phyloP scores from a whole-genome alignment of 768 basidiomycete species.

The Termitomyces sp. region DNA sequence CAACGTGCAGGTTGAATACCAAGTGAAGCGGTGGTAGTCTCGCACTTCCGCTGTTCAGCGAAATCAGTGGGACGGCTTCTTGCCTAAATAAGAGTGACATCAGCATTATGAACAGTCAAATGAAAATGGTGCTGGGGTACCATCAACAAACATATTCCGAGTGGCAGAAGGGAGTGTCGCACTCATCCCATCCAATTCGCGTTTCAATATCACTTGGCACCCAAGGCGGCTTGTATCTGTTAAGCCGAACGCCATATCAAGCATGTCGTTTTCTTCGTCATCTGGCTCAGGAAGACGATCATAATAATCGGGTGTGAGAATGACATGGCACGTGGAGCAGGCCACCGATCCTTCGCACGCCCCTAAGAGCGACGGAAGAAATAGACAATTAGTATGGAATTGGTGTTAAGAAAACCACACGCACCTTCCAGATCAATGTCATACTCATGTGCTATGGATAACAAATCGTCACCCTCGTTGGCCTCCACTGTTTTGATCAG shows the following conservation, averaged over 20 bases:
- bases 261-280: conserved; percentile 98
- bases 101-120: not conserved
- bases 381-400: not conserved
- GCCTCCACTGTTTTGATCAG: conserved; percentile 87
- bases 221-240: conserved; percentile 89
- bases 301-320: conserved; percentile 77
- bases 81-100: not conserved
- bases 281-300: conserved; percentile 89
- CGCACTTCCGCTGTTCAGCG: not conserved
- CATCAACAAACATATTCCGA: conserved; percentile 97
- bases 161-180: conserved; percentile 89
- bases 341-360: conserved; percentile 97
- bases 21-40: not conserved
- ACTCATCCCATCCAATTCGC: conserved; percentile 79
- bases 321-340: conserved; percentile 97
- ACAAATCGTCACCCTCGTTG: conserved; percentile 90
- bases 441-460: conserved; percentile 90
- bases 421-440: conserved; percentile 94
- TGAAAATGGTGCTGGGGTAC: conserved; percentile 28
- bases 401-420: conserved; percentile 13
- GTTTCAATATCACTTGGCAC: conserved; percentile 75
- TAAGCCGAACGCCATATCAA: conserved; percentile 96
- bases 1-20: too few species aligned
- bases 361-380: conserved; percentile 40
- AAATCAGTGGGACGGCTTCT: conserved; percentile 6